phyloP scores from a whole-genome alignment of 106 monocot genomes.

The Triglochin maritima region DNA sequence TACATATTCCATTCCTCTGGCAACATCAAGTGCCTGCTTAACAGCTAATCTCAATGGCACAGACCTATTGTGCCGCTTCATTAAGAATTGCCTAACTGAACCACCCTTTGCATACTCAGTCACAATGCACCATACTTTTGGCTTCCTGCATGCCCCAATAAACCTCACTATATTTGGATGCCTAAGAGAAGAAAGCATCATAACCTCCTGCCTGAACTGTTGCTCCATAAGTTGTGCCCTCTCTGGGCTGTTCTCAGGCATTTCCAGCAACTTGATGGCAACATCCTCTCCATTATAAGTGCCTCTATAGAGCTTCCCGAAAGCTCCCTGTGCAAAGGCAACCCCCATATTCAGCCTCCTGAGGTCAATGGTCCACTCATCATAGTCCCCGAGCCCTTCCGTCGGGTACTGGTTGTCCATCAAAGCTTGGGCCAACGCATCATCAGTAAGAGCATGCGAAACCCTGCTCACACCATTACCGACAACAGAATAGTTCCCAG shows the following conservation, averaged over 20 bases:
- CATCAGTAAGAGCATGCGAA: constrained; percentile 14
- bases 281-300: constrained; percentile 22
- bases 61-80: constrained; percentile 13
- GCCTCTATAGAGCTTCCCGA: constrained; percentile 24
- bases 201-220: constrained; percentile 25
- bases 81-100: constrained; percentile 25
- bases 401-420: constrained; percentile 18
- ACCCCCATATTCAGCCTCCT: constrained; percentile 19
- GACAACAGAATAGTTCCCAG: constrained; percentile 8
- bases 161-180: constrained; percentile 26
- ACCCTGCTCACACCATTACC: constrained; percentile 9
- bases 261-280: constrained; percentile 27
- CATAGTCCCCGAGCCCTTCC: constrained; percentile 17
- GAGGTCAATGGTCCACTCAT: constrained; percentile 27
- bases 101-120: constrained; percentile 28
- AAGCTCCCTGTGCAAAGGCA: constrained; percentile 27
- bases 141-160: constrained; percentile 24
- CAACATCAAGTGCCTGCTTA: constrained; percentile 29
- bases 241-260: constrained; percentile 22
- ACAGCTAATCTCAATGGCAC: constrained; percentile 21
- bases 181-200: constrained; percentile 21
- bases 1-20: constrained; percentile 27
- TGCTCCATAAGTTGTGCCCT: constrained; percentile 21
- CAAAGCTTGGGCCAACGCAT: constrained; percentile 25
- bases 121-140: constrained; percentile 27